Evolutionary conservation across 208 protist species (phyloP).

Genomic region (Wallacemonas sp.): DNA sequence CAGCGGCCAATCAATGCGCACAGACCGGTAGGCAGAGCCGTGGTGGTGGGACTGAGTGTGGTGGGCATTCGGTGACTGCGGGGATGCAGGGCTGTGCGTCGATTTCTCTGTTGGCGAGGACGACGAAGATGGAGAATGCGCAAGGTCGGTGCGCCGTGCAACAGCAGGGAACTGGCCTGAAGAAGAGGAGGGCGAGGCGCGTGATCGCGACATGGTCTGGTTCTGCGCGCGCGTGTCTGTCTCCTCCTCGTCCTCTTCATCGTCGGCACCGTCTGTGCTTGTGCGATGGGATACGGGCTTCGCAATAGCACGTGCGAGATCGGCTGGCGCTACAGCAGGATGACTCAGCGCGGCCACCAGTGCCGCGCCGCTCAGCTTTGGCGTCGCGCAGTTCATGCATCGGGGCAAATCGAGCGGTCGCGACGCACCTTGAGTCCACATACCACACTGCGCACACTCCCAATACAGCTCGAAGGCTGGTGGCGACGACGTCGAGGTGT

Average conservation of each 20-base stretch:
- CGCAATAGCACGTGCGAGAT: conserved; percentile 14
- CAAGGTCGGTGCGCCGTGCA: too few species aligned
- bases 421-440: conserved; percentile 48
- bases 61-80: neutral
- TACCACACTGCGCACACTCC: conserved; percentile 87
- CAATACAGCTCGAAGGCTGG: conserved; percentile 56
- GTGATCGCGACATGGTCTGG: too few species aligned
- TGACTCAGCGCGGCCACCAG: conserved; percentile 38
- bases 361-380: conserved; percentile 46
- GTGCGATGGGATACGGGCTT: neutral
- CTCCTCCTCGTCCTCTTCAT: too few species aligned
- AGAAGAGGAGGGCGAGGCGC: too few species aligned
- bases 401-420: conserved; percentile 25
- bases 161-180: too few species aligned
- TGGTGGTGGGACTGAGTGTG: neutral
- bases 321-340: conserved; percentile 17
- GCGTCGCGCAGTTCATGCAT: conserved; percentile 51
- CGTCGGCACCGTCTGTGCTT: neutral
- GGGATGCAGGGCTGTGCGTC: neutral
- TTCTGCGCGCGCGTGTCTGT: too few species aligned
- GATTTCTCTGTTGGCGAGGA: too few species aligned
- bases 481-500: neutral
- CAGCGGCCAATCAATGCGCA: conserved; percentile 73
- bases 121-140: too few species aligned
- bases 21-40: conserved; percentile 26